Percentiles rank a stretch among this genome's conserved stretches.
Conservation (phyloP, 2,329 filamentous ascomycete genomes). For the Sporothrix dimorphospora region DNA sequence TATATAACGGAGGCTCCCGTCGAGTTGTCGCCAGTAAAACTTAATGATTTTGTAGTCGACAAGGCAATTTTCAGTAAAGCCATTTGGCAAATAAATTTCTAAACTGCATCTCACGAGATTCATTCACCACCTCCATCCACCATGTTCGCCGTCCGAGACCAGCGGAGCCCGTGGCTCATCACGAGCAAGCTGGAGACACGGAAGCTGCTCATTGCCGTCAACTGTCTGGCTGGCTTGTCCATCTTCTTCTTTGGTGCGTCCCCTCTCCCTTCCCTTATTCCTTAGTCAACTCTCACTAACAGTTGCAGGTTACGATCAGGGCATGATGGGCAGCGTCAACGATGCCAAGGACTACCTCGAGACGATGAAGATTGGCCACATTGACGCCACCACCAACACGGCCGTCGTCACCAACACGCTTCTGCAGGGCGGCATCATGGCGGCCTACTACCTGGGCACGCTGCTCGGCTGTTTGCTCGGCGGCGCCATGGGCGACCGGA, state of each 20-base stretch:
- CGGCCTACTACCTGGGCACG: background rate
- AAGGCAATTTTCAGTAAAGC: too few species aligned
- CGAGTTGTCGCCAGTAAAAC: too few species aligned
- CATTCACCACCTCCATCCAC: background rate
- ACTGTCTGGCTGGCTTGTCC: background rate
- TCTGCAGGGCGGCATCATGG: constrained; percentile 7
- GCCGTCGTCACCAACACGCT: background rate
- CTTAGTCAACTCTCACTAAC: background rate
- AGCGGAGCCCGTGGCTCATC: background rate
- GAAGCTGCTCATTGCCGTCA: background rate
- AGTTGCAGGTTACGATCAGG: background rate
- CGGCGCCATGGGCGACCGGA: background rate
- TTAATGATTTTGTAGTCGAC: too few species aligned
- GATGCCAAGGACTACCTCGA: background rate
- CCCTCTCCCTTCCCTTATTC: background rate
- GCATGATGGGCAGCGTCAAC: constrained; percentile 4
- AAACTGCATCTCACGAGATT: background rate
- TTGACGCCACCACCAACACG: background rate
- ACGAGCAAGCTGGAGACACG: background rate
- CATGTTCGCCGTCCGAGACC: background rate
- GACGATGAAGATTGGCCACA: background rate
- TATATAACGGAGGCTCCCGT: background rate
- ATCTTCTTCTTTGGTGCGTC: background rate
- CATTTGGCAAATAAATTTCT: background rate
- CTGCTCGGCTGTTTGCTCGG: background rate